Evolutionary conservation across 805 yeast species (phyloP).

Genomic region (Lachancea sp.): DNA sequence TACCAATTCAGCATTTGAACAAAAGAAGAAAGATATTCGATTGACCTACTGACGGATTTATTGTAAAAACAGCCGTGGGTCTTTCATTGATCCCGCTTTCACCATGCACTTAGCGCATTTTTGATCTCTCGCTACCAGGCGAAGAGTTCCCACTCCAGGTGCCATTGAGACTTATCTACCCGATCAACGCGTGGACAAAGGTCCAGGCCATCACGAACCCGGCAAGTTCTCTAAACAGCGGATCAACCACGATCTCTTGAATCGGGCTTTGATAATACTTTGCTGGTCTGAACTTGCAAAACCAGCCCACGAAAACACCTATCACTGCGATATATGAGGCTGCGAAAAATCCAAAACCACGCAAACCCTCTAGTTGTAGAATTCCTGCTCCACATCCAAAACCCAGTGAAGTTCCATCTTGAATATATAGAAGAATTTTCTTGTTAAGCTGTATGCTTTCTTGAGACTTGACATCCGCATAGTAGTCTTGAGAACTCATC

Average conservation of each 20-base stretch:
- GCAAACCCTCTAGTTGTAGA: constrained; percentile 42
- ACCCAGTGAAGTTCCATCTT: constrained; percentile 44
- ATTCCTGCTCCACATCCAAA: constrained; percentile 53
- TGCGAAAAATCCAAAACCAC: constrained; percentile 43
- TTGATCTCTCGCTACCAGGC: neutral
- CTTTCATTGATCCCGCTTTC: too few species aligned
- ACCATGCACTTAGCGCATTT: too few species aligned
- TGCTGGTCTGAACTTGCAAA: constrained; percentile 32
- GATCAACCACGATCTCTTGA: constrained; percentile 38
- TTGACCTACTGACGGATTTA: too few species aligned
- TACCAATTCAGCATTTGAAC: constrained; percentile 5
- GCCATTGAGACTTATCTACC: constrained; percentile 9
- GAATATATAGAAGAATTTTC: constrained; percentile 26
- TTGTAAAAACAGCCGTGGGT: too few species aligned
- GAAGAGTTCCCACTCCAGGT: neutral
- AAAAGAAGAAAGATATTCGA: constrained; percentile 5
- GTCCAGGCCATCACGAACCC: constrained; percentile 57
- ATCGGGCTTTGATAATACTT: constrained; percentile 37
- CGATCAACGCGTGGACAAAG: constrained; percentile 43
- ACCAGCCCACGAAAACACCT: constrained; percentile 28
- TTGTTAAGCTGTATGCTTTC: constrained; percentile 21
- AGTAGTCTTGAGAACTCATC: constrained; percentile 8
- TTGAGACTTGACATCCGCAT: constrained; percentile 13
- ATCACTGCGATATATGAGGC: constrained; percentile 33
- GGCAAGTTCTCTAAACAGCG: constrained; percentile 43